Conservation (phyloP, 2,329 filamentous ascomycete genomes). For the Trichophyton benhamiae region DNA sequence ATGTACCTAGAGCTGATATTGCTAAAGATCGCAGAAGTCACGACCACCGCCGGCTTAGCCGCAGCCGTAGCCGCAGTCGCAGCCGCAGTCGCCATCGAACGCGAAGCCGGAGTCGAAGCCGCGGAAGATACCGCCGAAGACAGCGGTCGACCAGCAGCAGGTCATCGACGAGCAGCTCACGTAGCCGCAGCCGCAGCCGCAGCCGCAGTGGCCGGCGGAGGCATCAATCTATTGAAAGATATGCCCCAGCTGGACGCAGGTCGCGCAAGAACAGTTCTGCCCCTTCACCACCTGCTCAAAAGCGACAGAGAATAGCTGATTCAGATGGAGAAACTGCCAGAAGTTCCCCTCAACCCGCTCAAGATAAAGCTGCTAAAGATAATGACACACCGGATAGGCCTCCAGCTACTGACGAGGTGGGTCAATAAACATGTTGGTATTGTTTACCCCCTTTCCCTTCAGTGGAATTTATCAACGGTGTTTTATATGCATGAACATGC, state of each 20-base stretch:
- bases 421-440: slow-evolving; percentile 15
- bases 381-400: slow-evolving; percentile 8
- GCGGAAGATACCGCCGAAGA: slow-evolving; percentile 19
- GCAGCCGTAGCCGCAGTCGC: slow-evolving; percentile 19
- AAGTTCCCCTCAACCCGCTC: slow-evolving; percentile 16
- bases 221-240: slow-evolving; percentile 35
- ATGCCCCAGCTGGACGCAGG: slow-evolving; percentile 31
- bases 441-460: not conserved
- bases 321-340: slow-evolving; percentile 21
- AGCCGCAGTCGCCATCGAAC: slow-evolving; percentile 3
- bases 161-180: slow-evolving; percentile 20
- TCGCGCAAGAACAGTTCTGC: slow-evolving; percentile 33
- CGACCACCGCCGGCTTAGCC: slow-evolving; percentile 32
- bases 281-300: slow-evolving; percentile 31
- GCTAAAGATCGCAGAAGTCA: slow-evolving; percentile 33
- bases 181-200: slow-evolving; percentile 21
- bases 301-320: slow-evolving; percentile 32
- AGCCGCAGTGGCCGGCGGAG: slow-evolving; percentile 28
- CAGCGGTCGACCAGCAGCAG: slow-evolving; percentile 18
- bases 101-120: slow-evolving; percentile 7
- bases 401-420: slow-evolving; percentile 20
- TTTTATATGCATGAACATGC: not conserved
- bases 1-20: slow-evolving; percentile 39
- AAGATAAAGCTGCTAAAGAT: slow-evolving; percentile 10
- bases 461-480: not conserved